A percentile compares a stretch with the other conserved stretches of the same genome.
These are phyloP conservation scores for Thermothelomyces thermophilus DNA, from an alignment of 2,329 filamentous ascomycete genomes.

Conservation along the genomic window DNA sequence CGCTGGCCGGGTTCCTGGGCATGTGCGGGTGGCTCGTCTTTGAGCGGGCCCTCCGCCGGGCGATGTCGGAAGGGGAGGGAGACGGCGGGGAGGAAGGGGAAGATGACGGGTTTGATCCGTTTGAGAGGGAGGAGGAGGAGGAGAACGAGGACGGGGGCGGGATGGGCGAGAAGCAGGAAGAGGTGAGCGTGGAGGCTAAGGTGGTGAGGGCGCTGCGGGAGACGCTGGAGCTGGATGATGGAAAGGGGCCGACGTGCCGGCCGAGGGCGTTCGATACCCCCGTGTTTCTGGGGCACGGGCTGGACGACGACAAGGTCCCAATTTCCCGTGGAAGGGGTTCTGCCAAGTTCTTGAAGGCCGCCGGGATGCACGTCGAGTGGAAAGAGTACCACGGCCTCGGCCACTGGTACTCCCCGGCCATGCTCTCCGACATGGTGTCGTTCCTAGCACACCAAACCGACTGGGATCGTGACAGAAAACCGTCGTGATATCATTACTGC, in stretches of 20 bases:
- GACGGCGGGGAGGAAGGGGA: constrained; percentile 6
- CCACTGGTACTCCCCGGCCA: constrained; percentile 40
- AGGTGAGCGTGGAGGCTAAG: background rate
- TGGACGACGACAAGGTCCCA: constrained; percentile 37
- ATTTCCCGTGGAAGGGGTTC: constrained; percentile 32
- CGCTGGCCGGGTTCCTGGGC: constrained; percentile 35
- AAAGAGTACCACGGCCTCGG: constrained; percentile 36
- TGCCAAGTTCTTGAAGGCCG: constrained; percentile 28
- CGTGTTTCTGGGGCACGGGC: constrained; percentile 41
- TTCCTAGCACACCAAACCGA: constrained; percentile 5
- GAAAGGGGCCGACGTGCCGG: background rate
- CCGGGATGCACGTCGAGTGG: constrained; percentile 33
- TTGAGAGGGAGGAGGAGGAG: constrained; percentile 16
- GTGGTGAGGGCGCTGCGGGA: constrained; percentile 21
- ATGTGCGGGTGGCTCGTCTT: constrained; percentile 44
- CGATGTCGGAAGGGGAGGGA: constrained; percentile 6
- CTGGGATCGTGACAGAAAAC: background rate
- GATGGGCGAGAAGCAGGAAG: background rate
- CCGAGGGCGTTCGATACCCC: constrained; percentile 29
- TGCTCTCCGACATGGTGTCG: constrained; percentile 33
- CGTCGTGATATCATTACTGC: constrained; percentile 10
- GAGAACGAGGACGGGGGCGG: background rate
- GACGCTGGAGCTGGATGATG: constrained; percentile 20
- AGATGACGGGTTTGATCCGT: constrained; percentile 19
- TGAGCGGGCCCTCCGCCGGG: constrained; percentile 22